These are phyloP conservation scores for Trametes maxima DNA, from an alignment of 768 basidiomycete species.

Conservation along the genomic window DNA sequence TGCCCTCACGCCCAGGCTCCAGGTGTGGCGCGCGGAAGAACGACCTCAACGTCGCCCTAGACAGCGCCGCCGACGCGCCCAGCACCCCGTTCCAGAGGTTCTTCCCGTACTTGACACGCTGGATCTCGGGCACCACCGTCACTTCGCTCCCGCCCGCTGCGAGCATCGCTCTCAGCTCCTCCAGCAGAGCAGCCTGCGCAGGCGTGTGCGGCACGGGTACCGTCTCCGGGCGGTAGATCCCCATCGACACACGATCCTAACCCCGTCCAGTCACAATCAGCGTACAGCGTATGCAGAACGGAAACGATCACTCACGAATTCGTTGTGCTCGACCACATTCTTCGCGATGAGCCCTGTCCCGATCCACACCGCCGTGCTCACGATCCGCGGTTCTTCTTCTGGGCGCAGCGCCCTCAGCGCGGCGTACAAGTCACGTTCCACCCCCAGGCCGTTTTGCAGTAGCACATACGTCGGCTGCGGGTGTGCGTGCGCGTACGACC, in stretches of 20 bases:
- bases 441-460: conserved; percentile 72
- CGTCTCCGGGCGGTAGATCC: conserved; percentile 52
- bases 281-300: not conserved
- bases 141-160: conserved; percentile 50
- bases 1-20: conserved; percentile 28
- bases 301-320: conserved; percentile 46
- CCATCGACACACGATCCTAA: conserved; percentile 54
- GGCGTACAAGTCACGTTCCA: conserved; percentile 66
- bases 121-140: conserved; percentile 58
- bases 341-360: conserved; percentile 49
- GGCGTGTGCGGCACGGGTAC: conserved; percentile 46
- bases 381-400: conserved; percentile 49
- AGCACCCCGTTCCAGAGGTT: conserved; percentile 67
- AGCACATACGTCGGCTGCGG: conserved; percentile 62
- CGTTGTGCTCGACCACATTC: conserved; percentile 52
- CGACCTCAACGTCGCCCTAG: conserved; percentile 49
- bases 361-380: conserved; percentile 59
- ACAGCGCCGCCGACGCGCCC: conserved; percentile 54
- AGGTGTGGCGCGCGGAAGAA: conserved; percentile 52
- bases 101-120: conserved; percentile 61
- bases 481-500: conserved; percentile 46
- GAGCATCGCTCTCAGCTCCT: conserved; percentile 49
- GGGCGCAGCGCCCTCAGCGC: conserved; percentile 45
- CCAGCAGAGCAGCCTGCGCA: conserved; percentile 44
- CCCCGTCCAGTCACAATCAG: not conserved